These are phyloP conservation scores for Lachancea sp. DNA, from an alignment of 805 yeast species.

Conservation along the genomic window DNA sequence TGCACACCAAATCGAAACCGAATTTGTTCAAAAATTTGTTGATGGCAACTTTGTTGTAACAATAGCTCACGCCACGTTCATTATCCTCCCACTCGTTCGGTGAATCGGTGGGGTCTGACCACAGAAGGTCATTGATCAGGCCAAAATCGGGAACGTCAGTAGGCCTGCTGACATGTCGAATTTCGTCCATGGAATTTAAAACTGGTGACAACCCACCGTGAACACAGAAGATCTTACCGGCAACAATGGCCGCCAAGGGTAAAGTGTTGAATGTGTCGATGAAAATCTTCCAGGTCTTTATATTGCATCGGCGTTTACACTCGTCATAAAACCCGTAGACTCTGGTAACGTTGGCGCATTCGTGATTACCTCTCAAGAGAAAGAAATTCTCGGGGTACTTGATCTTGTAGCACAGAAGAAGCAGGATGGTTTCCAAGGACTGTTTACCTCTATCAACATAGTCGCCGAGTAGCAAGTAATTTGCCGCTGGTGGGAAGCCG, in stretches of 20 bases:
- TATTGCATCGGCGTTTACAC: constrained; percentile 87
- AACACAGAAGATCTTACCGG: constrained; percentile 86
- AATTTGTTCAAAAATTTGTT: constrained; percentile 59
- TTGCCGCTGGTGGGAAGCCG: constrained; percentile 93
- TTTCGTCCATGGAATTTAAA: constrained; percentile 55
- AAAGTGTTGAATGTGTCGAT: constrained; percentile 92
- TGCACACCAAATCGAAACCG: constrained; percentile 67
- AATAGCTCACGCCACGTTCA: constrained; percentile 77
- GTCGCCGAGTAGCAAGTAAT: constrained; percentile 89
- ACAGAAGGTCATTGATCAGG: constrained; percentile 64
- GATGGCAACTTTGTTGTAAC: constrained; percentile 70
- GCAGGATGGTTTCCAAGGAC: constrained; percentile 82
- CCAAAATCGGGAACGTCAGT: constrained; percentile 83
- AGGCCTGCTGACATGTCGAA: constrained; percentile 66
- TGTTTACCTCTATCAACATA: constrained; percentile 98
- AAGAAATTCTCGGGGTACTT: constrained; percentile 96
- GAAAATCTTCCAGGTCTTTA: constrained; percentile 90
- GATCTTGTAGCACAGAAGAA: constrained; percentile 86
- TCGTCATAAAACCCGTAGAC: constrained; percentile 98
- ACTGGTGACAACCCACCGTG: constrained; percentile 83
- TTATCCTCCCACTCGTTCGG: constrained; percentile 67
- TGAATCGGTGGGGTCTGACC: constrained; percentile 73
- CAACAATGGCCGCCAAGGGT: constrained; percentile 93
- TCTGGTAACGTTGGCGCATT: constrained; percentile 92
- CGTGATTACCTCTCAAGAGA: constrained; percentile 90